Evolutionary conservation across 225 moss, liverwort and hornwort genomes (phyloP).

Genomic region (Marchantia polymorpha): DNA sequence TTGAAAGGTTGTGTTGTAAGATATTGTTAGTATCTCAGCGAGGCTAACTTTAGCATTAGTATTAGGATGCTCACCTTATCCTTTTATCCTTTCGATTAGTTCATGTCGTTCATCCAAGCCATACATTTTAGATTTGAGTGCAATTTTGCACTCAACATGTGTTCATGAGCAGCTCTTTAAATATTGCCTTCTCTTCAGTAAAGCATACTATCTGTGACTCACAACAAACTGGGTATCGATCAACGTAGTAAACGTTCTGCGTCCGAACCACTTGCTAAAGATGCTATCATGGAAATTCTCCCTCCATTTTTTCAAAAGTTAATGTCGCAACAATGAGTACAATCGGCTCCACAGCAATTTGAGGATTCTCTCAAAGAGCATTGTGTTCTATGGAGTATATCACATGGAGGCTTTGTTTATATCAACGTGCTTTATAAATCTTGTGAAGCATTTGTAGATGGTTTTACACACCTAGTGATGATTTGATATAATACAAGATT

Average conservation of each 20-base stretch:
- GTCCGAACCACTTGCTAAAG: constrained; percentile 38
- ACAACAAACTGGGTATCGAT: constrained; percentile 42
- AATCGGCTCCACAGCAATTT: constrained; percentile 83
- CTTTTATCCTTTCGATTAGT: no score
- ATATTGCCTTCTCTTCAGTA: no score
- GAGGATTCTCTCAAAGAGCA: constrained; percentile 92
- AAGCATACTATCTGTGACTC: no score
- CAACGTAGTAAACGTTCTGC: constrained; percentile 47
- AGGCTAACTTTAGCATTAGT: no score
- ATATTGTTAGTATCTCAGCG: no score
- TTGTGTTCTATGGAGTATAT: constrained; percentile 98
- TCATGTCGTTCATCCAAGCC: no score
- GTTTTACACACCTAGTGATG: constrained; percentile 97
- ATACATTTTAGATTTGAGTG: no score
- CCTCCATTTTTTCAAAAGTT: constrained; percentile 96
- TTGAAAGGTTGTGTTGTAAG: no score
- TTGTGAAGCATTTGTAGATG: constrained; percentile 68
- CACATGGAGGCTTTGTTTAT: constrained; percentile 93
- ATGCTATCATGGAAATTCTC: constrained; percentile 66
- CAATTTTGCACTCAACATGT: no score
- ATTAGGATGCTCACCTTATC: no score
- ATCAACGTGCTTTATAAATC: constrained; percentile 70
- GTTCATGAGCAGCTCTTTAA: no score
- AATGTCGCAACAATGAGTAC: constrained; percentile 87
- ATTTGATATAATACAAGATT: constrained; percentile 99